phyloP scores from a whole-genome alignment of 2,329 filamentous ascomycete genomes.

The Microdochium nivale region DNA sequence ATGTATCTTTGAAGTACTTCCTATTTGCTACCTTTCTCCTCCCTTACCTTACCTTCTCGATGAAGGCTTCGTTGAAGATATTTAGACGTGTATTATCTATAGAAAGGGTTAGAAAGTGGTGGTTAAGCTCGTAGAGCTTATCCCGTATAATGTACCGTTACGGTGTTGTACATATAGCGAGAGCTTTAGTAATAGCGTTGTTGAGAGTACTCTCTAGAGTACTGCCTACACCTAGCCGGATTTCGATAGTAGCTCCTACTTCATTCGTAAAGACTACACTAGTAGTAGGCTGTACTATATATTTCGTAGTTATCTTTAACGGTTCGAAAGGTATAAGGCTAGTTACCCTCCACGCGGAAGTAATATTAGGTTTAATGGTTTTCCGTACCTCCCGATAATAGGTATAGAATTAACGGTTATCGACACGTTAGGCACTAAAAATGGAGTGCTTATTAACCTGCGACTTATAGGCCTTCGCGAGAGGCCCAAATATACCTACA shows the following conservation, averaged over 20 bases:
- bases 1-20: too few relatives aligned
- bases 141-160: not conserved
- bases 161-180: too few relatives aligned
- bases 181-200: not conserved
- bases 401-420: not conserved
- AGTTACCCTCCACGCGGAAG: not conserved
- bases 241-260: not conserved
- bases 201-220: not conserved
- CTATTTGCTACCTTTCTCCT: not conserved
- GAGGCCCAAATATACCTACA: not conserved
- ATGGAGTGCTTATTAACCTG: not conserved
- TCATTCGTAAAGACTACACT: not conserved
- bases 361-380: not conserved
- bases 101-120: not conserved
- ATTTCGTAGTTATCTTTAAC: not conserved
- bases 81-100: not conserved
- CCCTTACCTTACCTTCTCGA: not conserved
- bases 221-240: not conserved
- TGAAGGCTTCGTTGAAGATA: not conserved
- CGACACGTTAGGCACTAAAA: not conserved
- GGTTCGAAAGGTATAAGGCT: not conserved
- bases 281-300: not conserved
- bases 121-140: not conserved
- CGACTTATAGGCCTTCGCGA: not conserved
- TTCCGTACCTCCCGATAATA: not conserved